Evolutionary conservation across 2,329 filamentous ascomycete species (phyloP), one percentile per base, ranked within the genome.

Genomic region (Cladosporium sp.): DNA sequence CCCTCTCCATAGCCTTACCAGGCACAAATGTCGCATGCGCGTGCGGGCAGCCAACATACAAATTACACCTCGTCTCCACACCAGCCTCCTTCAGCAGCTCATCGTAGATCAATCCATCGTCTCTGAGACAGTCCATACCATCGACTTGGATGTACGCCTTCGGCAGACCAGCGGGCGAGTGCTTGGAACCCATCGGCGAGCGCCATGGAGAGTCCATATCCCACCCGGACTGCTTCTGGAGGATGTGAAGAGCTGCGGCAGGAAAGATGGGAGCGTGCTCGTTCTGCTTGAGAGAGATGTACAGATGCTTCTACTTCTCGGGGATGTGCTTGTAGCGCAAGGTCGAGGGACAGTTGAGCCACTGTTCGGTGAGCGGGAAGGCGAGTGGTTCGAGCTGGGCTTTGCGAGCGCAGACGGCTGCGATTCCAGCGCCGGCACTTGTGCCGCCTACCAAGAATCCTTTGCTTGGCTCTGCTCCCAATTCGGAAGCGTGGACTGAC

Each of bases 61-160:
- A 62, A 60, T 80, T 74, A 8, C 81, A 40, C 50, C 69, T 73
- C 1, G 78, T 80, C 62, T 71, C 64, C 8, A 80, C 70, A 4
- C 69, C 74, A 1, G 77, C 73, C 53, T 77, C 76, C 32, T 73
- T 69, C 57, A 83, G 63, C 2, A 78, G 65, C 39, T 73, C 67
- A 60, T 82, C 80, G 61, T 82, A 83, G 0, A 83, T 75, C 50
- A 84, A 60, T 0, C 70, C 77, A 53, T 83, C 81, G 59, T 84
- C 82, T 4, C 81, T 68, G 2, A 80, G 60, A 0, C 76, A 76
- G 64, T 83, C 82, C 58, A 78, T 59, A 12, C 80, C 81, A 59
- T 73, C 75, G 0, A 82, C 71, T 63, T 82, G 78, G 1, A 83
- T 68, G 64, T 81, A 83, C 0, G 77, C 73, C 2, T 70, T 72